Evolutionary conservation across 1,284 basidiomycete species (phyloP), one percentile per base, ranked within the genome.

Genomic region (Melampsora larici-populina): DNA sequence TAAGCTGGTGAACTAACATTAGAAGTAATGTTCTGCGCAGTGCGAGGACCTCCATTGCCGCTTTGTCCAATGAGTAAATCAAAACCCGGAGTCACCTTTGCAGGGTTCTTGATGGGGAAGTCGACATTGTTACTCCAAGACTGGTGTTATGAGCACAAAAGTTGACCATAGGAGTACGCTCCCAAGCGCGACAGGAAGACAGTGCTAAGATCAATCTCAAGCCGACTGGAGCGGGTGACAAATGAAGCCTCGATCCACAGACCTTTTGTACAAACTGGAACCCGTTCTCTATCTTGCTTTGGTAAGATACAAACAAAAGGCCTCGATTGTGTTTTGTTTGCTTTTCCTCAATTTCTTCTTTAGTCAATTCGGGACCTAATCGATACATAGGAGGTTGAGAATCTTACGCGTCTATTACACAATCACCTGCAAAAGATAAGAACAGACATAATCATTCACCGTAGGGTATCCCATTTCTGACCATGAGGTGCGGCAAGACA

Each of bases 241-340:
- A 43, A 11, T 1, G 11, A 36, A 36, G 36, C 9, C 9, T 9
- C 36, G 40, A 43, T 13, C 3, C 17, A 11, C 33, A 43, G 33
- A 78, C 76, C 62, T 78, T 33, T 51, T 78, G 76, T 29, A 78
- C 76, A 31, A 78, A 78, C 51, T 78, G 76, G 40, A 78, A 78
- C 33, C 76, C 76, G 15, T 24, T 65, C 29, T 70, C 69, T n/a
- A 78, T 64, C 29, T 71, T 26, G 40, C 68, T 70, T 62, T 78
- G 76, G 46, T 78, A 78, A 29, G 76, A 51, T 17, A 78, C 76
- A 60, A 78, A 78, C 40, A 78, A 58, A 24, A 77, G 49, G 36
- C 76, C 76, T 29, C 76, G 58, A 60, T 78, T 60, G 29, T 78
- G 31, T 51, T 40, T 78, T 18, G 76, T 71, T 29, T 78, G 46